A percentile compares a stretch with the other conserved stretches of the same genome.
Conservation (phyloP, 75 land plant species). For the Selaginella moellendorffii region DNA sequence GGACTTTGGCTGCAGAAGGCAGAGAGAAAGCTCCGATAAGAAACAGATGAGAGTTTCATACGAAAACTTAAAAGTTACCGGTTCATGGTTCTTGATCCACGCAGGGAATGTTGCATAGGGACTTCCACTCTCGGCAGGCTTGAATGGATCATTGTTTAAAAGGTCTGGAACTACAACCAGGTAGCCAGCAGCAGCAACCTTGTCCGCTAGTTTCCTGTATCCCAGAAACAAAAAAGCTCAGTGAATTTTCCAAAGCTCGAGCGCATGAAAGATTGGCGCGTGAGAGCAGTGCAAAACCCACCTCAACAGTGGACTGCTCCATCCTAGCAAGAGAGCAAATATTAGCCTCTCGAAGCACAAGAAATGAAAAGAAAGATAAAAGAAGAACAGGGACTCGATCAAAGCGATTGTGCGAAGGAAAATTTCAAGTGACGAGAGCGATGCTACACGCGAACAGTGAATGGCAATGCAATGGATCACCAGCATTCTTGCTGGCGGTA, state of each 20-base stretch:
- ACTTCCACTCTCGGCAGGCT: conserved; percentile 12
- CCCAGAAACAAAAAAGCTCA: background rate
- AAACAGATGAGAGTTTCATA: too few species aligned
- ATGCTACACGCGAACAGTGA: too few species aligned
- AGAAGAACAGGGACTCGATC: too few species aligned
- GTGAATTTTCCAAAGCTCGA: background rate
- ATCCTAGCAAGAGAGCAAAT: conserved; percentile 3
- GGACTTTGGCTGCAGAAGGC: conserved; percentile 33
- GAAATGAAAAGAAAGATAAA: too few species aligned
- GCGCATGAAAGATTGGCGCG: background rate
- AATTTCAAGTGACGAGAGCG: too few species aligned
- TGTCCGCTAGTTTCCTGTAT: conserved; percentile 63
- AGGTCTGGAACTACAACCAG: conserved; percentile 61
- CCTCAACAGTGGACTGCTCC: background rate
- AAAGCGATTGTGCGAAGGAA: too few species aligned
- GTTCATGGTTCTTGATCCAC: conserved; percentile 38
- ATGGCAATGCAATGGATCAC: too few species aligned
- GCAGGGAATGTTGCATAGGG: conserved; percentile 6
- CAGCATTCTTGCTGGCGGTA: too few species aligned
- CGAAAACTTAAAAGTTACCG: conserved; percentile 15
- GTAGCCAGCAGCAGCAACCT: conserved; percentile 45
- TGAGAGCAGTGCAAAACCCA: background rate
- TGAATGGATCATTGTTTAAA: conserved; percentile 41
- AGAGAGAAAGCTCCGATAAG: background rate
- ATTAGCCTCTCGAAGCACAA: background rate